These are phyloP conservation scores for Grosmannia serpens DNA, from an alignment of 2,329 filamentous ascomycete genomes.

Conservation along the genomic window DNA sequence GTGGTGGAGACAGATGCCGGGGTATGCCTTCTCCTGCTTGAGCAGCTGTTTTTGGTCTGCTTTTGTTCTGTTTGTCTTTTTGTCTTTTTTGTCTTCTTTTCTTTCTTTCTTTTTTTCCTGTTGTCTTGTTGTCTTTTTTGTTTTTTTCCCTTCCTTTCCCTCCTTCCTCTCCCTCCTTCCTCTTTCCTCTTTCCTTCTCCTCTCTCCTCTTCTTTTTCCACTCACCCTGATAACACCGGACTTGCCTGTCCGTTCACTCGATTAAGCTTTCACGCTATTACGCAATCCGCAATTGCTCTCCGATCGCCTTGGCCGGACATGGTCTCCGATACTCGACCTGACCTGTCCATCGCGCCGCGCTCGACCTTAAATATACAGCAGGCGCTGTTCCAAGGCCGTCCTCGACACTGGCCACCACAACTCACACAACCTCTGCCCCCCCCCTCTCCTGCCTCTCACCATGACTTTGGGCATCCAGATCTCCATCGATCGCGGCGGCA, in stretches of 20 bases:
- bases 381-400: neutral
- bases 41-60: no score
- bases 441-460: neutral
- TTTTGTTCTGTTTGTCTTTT: no score
- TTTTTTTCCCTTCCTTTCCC: no score
- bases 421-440: neutral
- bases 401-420: neutral
- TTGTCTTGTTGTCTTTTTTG: no score
- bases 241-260: neutral
- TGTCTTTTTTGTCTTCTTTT: no score
- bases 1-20: neutral
- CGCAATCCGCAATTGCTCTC: neutral
- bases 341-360: neutral
- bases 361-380: neutral
- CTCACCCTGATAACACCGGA: no score
- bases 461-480: conserved; percentile 27
- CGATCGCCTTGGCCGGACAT: neutral
- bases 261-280: neutral
- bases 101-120: no score
- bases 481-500: conserved; percentile 71
- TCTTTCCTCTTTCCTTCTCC: no score
- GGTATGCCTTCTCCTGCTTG: no score
- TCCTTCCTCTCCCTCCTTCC: no score
- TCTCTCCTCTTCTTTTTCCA: no score
- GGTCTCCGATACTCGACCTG: neutral